These are phyloP conservation scores for Ochetophila trinervis DNA, from an alignment of 306 rosid species.

Conservation along the genomic window DNA sequence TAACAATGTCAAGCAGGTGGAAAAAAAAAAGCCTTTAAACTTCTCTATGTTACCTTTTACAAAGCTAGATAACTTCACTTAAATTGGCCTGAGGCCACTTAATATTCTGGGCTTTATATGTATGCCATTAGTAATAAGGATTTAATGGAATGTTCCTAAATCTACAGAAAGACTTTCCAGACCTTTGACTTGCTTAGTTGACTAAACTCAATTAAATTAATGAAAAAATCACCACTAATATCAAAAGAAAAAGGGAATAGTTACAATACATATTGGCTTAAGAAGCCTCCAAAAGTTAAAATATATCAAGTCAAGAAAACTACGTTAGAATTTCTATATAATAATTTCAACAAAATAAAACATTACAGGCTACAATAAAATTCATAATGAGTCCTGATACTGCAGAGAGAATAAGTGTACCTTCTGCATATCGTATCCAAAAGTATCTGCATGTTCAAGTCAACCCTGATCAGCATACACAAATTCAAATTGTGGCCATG, in stretches of 20 bases:
- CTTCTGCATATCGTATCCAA: slow-evolving; percentile 79
- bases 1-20: slow-evolving; percentile 12
- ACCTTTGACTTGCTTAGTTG: not conserved
- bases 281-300: no score
- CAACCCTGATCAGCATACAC: slow-evolving; percentile 30
- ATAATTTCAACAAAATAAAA: not conserved
- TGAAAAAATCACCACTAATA: not conserved
- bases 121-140: not conserved
- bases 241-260: not conserved
- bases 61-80: no score
- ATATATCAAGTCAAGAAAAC: no score
- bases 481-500: not conserved
- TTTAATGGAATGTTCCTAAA: not conserved
- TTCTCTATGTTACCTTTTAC: no score
- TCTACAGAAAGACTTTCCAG: not conserved
- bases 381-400: not conserved
- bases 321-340: no score
- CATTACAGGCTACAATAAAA: not conserved
- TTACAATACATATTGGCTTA: no score
- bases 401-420: slow-evolving; percentile 33
- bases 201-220: not conserved
- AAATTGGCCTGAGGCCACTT: not conserved
- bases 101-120: not conserved
- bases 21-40: not conserved
- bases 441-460: slow-evolving; percentile 57